These are phyloP conservation scores for Ganoderma lingzhi DNA, from an alignment of 1,284 basidiomycete species.

Conservation along the genomic window DNA sequence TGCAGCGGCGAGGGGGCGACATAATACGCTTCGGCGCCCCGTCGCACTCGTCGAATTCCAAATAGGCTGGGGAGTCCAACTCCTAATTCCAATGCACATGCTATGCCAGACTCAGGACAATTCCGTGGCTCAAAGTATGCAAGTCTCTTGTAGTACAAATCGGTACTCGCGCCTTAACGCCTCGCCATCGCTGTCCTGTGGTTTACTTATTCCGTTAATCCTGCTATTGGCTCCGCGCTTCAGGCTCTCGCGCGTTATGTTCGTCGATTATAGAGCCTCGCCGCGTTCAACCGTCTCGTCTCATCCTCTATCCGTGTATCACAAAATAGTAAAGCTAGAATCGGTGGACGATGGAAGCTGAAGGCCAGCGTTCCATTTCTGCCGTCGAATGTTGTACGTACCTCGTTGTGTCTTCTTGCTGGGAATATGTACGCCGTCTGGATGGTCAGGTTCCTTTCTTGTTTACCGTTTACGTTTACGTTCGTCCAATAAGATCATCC, in stretches of 20 bases:
- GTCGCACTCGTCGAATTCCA: constrained; percentile 18
- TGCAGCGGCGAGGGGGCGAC: constrained; percentile 50
- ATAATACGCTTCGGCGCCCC: constrained; percentile 56
- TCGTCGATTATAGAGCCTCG: constrained; percentile 3
- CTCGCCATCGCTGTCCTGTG: constrained; percentile 4
- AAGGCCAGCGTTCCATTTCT: background rate
- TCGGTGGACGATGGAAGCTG: background rate
- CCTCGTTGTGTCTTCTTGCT: background rate
- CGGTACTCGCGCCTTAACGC: background rate
- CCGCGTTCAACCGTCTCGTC: background rate
- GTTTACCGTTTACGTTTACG: constrained; percentile 5
- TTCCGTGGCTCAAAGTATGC: constrained; percentile 1
- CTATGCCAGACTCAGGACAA: constrained; percentile 1
- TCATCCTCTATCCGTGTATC: background rate
- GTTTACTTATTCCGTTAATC: constrained; percentile 30
- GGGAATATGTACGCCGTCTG: constrained; percentile 3
- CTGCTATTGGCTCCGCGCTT: constrained; percentile 19
- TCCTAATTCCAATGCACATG: background rate
- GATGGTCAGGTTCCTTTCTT: constrained; percentile 4
- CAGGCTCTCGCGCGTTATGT: constrained; percentile 6
- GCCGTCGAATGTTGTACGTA: constrained; percentile 2
- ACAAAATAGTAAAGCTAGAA: constrained; percentile 6
- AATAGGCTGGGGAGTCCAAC: background rate
- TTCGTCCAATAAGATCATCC: constrained; percentile 4
- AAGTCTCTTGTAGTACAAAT: background rate